These are phyloP conservation scores for Panicum miliaceum DNA, from an alignment of 176 grass and related monocot species.

Conservation along the genomic window DNA sequence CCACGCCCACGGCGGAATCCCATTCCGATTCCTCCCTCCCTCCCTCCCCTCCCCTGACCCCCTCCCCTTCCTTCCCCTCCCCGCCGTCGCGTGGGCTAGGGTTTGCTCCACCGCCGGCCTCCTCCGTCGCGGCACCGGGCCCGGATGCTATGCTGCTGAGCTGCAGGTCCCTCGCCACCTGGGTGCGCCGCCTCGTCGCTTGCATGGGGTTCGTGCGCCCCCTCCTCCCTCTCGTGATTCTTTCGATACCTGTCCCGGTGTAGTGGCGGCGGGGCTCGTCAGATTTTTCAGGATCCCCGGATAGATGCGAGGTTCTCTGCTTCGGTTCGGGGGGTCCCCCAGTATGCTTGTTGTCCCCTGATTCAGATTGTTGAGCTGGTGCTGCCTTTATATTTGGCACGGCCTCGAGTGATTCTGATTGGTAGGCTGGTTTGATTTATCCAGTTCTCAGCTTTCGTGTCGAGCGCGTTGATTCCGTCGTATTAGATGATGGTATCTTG, in stretches of 20 bases:
- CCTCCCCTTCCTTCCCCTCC: neutral
- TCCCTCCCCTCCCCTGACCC: neutral
- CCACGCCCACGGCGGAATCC: slow-evolving; percentile 35
- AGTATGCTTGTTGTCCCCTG: neutral
- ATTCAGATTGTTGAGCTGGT: slow-evolving; percentile 24
- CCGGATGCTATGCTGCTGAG: slow-evolving; percentile 64
- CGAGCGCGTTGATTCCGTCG: slow-evolving; percentile 1
- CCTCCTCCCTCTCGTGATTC: neutral
- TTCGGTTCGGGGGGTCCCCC: neutral
- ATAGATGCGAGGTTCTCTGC: slow-evolving; percentile 17
- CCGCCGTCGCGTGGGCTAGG: slow-evolving; percentile 25
- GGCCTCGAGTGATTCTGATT: neutral
- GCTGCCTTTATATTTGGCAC: neutral
- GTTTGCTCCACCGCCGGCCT: slow-evolving; percentile 20
- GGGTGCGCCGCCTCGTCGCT: slow-evolving; percentile 75
- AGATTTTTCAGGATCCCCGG: neutral
- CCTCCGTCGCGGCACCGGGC: neutral
- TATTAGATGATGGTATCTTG: slow-evolving; percentile 25
- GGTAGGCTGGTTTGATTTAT: neutral
- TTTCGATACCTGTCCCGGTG: neutral
- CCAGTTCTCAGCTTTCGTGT: neutral
- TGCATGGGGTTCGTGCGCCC: slow-evolving; percentile 82
- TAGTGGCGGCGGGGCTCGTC: no score
- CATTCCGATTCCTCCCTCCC: slow-evolving; percentile 33
- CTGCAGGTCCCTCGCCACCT: slow-evolving; percentile 70